Evolutionary conservation across 2,329 filamentous ascomycete genomes (phyloP).

Genomic region (Exophiala sp.): DNA sequence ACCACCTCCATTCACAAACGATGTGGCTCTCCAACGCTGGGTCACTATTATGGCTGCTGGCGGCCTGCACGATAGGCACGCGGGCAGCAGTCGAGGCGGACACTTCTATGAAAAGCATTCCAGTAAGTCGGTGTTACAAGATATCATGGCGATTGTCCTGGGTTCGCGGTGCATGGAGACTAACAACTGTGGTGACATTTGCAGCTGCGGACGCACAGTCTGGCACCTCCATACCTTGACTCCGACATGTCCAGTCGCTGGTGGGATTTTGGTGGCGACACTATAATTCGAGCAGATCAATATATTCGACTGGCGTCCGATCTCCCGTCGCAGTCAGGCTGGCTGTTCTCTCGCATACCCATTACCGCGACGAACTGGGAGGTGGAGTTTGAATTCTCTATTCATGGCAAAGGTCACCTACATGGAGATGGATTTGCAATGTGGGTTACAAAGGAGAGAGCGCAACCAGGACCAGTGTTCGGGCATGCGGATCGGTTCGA

Average conservation of each 20-base stretch:
- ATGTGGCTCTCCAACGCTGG: conserved; percentile 20
- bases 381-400: conserved; percentile 92
- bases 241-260: conserved; percentile 97
- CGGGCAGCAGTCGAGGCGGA: conserved; percentile 45
- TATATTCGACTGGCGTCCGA: conserved; percentile 92
- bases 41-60: conserved; percentile 31
- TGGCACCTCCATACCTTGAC: conserved; percentile 85
- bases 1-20: background rate
- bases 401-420: conserved; percentile 79
- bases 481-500: conserved; percentile 84
- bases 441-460: conserved; percentile 95
- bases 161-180: background rate
- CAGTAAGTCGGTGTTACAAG: conserved; percentile 46
- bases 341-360: conserved; percentile 89
- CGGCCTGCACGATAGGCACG: conserved; percentile 31
- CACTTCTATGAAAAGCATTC: conserved; percentile 58
- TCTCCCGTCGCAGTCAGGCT: conserved; percentile 82
- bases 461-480: conserved; percentile 73
- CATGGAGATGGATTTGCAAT: conserved; percentile 96
- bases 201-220: conserved; percentile 80
- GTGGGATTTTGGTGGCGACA: conserved; percentile 98
- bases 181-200: background rate
- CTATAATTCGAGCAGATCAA: conserved; percentile 68
- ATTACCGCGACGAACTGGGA: conserved; percentile 98
- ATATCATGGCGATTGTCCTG: background rate